Evolutionary conservation across 371 early-diverging fungal genomes (phyloP), one percentile per base, ranked within the genome.

Genomic region (Actinomortierella wolfii): DNA sequence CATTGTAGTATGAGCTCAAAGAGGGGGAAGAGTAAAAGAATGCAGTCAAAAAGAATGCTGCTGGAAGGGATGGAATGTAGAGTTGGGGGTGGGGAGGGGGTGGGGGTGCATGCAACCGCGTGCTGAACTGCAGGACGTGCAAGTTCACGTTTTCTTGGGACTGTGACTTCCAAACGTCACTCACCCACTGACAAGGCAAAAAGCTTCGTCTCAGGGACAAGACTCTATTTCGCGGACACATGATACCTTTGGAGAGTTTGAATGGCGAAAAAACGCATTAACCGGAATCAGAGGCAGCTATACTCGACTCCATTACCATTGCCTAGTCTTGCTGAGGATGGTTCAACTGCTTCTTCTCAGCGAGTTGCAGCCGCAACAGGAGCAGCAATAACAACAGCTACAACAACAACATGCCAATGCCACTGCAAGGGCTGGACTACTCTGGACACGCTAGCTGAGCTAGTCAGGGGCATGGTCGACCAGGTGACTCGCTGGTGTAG

Each of bases 291-390:
- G 47, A 51, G 26, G 26, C 62, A 61, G 21, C 55, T 50, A 20
- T 73, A 73, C 20, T 62, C 59, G 18, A 59, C 50, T 3, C 63
- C 63, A 48, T 56, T 73, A 40, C 73, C 73, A 11, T 25, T 62
- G 21, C 63, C 59, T 7, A 55, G 50, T 8, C 34, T 34, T 34
- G 34, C 11, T 34, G 7, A 34, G 34, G 34, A 34, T 34, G 34
- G 34, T 4, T 34, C 34, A 34, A 4, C 34, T 11, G 11, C 34
- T 4, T 34, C 34, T 34, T 11, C 34, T 6, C 34, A 34, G 11
- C 34, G 7, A 34, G 34, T 6, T 11, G 11, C 34, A 34, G 34
- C 4, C 7, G 34, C 34, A 34, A 21, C 41, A 43, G 9, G 52
- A 28, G 6, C 20, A 6, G 24, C 41, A 42, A 7, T 57, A 57